A percentile compares a stretch with the other conserved stretches of the same genome.
Evolutionary conservation across 176 grass and related monocot species (phyloP).

Genomic region (Bolboschoenus planiculmis): DNA sequence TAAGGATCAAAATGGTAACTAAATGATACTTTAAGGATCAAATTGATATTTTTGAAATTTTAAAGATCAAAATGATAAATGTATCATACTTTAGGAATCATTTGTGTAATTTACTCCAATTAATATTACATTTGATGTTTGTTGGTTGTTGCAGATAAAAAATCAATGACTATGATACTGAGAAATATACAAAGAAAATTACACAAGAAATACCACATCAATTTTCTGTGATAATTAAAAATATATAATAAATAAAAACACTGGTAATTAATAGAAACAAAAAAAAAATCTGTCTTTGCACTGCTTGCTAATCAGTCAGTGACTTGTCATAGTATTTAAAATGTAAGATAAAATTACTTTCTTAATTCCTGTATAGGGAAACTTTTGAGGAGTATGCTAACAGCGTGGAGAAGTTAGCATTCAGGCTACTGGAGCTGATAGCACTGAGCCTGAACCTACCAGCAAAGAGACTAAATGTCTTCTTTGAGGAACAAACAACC

Average conservation of each 20-base stretch:
- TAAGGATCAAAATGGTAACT: no score
- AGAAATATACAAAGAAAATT: background rate
- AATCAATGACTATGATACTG: background rate
- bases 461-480: slow-evolving; percentile 37
- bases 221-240: background rate
- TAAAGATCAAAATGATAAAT: no score
- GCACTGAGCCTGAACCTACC: slow-evolving; percentile 48
- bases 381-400: slow-evolving; percentile 39
- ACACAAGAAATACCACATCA: background rate
- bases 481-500: slow-evolving; percentile 53
- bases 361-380: slow-evolving; percentile 19
- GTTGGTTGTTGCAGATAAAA: background rate
- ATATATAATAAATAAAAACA: background rate
- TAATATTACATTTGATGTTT: background rate
- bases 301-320: no score
- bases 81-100: no score
- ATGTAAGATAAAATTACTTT: background rate
- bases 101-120: no score
- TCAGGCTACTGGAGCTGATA: slow-evolving; percentile 66
- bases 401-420: slow-evolving; percentile 35
- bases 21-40: no score
- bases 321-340: no score
- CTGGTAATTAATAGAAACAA: background rate
- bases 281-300: background rate
- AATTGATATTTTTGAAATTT: no score